Evolutionary conservation across 495 filamentous ascomycete genomes (phyloP).

Genomic region (Neurospora sp.): DNA sequence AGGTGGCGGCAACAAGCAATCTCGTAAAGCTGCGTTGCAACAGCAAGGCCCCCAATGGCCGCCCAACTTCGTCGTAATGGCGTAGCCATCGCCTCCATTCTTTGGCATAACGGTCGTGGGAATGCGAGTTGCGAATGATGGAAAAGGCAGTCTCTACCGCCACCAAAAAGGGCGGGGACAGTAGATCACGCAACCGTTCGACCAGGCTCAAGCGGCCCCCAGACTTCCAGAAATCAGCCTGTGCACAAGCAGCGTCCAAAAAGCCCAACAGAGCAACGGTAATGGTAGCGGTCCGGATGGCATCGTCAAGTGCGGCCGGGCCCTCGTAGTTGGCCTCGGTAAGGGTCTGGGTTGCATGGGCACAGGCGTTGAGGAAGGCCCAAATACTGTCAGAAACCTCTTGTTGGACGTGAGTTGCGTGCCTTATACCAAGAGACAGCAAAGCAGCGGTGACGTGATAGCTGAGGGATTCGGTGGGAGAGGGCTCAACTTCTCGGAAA

Average conservation of each 20-base stretch:
- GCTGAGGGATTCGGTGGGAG: conserved; percentile 83
- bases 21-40: conserved; percentile 78
- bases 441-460: conserved; percentile 66
- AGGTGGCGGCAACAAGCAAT: conserved; percentile 70
- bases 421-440: conserved; percentile 64
- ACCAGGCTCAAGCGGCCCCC: conserved; percentile 62
- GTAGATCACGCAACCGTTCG: conserved; percentile 53
- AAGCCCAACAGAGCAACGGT: conserved; percentile 81
- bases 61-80: conserved; percentile 69
- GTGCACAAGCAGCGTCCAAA: conserved; percentile 63
- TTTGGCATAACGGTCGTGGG: conserved; percentile 38
- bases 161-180: conserved; percentile 75
- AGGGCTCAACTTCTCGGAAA: conserved; percentile 71
- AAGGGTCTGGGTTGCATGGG: conserved; percentile 34
- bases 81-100: conserved; percentile 78
- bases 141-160: conserved; percentile 81
- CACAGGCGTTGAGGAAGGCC: conserved; percentile 58
- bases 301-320: conserved; percentile 47
- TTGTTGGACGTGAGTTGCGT: conserved; percentile 49
- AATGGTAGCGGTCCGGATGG: conserved; percentile 58
- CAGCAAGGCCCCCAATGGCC: conserved; percentile 86
- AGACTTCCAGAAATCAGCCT: conserved; percentile 68
- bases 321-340: conserved; percentile 42
- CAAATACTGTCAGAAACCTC: conserved; percentile 49
- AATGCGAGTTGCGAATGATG: conserved; percentile 58